Conservation (phyloP, 2,329 filamentous ascomycete genomes). For the Stachybotrys elegans region DNA sequence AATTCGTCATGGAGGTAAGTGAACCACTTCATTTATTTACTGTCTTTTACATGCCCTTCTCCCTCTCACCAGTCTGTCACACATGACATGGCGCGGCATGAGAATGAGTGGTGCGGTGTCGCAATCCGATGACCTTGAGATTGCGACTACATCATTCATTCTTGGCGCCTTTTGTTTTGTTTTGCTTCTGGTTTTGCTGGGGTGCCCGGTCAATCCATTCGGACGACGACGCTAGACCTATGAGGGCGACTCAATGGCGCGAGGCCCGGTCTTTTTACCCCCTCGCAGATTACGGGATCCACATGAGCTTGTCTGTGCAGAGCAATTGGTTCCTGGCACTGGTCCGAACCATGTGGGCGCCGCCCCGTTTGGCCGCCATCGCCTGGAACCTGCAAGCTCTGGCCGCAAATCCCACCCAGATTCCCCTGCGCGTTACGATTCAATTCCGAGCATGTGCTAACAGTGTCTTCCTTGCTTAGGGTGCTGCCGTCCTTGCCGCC, state of each 20-base stretch:
- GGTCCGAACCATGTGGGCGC: slow-evolving; percentile 16
- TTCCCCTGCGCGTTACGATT: no score
- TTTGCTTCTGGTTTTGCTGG: slow-evolving; percentile 14
- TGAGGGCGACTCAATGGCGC: no score
- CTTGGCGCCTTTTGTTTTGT: not conserved
- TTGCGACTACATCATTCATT: not conserved
- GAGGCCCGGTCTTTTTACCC: slow-evolving; percentile 15
- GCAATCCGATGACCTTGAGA: not conserved
- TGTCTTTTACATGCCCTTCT: not conserved
- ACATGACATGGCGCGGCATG: not conserved
- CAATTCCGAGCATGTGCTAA: no score
- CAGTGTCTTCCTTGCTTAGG: slow-evolving; percentile 30
- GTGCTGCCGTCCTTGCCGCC: slow-evolving; percentile 73
- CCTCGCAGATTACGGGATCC: slow-evolving; percentile 25
- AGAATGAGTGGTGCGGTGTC: no score
- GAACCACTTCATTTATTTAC: slow-evolving; percentile 5
- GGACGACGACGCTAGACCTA: no score
- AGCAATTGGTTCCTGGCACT: slow-evolving; percentile 20
- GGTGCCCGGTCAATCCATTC: no score
- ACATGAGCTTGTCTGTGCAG: slow-evolving; percentile 24
- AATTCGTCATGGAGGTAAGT: slow-evolving; percentile 87
- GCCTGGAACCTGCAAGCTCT: slow-evolving; percentile 2
- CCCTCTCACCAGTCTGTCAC: not conserved
- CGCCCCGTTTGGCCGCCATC: slow-evolving; percentile 9
- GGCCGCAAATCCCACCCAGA: no score